phyloP scores from a whole-genome alignment of 192 early-diverging fungal genomes.

The Coemansia sp. region DNA sequence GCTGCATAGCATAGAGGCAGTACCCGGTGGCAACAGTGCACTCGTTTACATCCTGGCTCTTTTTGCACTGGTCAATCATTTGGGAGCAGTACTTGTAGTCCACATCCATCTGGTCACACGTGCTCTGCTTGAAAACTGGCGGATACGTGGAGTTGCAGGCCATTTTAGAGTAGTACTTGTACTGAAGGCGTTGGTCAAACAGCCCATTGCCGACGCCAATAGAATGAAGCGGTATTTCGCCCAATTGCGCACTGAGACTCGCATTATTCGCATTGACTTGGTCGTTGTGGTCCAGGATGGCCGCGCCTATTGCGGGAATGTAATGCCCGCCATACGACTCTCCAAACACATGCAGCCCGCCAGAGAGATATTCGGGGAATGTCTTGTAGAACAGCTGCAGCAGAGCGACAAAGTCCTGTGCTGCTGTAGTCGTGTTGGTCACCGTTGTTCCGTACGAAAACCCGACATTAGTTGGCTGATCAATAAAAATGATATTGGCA shows the following conservation, averaged over 20 bases:
- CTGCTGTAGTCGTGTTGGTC: constrained; percentile 66
- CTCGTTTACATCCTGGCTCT: background rate
- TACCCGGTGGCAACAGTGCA: constrained; percentile 1
- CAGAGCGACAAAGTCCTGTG: constrained; percentile 78
- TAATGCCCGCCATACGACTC: constrained; percentile 89
- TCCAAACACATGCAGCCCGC: constrained; percentile 83
- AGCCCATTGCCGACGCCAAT: constrained; percentile 88
- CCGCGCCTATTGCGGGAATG: constrained; percentile 78
- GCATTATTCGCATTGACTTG: background rate
- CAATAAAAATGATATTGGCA: constrained; percentile 76
- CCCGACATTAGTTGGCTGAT: constrained; percentile 86
- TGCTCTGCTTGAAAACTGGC: constrained; percentile 65
- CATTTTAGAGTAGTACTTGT: constrained; percentile 72
- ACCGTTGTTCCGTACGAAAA: constrained; percentile 77
- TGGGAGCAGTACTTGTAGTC: constrained; percentile 8
- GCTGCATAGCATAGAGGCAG: background rate
- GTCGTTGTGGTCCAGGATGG: constrained; percentile 67
- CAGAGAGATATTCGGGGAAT: constrained; percentile 68
- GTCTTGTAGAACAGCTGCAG: constrained; percentile 83
- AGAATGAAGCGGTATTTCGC: constrained; percentile 56
- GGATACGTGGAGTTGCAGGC: constrained; percentile 68
- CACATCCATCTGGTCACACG: constrained; percentile 65
- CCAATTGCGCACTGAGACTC: constrained; percentile 23
- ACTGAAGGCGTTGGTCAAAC: constrained; percentile 78
- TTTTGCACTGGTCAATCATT: constrained; percentile 7